A percentile compares a stretch with the other conserved stretches of the same genome.
These are phyloP conservation scores for Escovopsis sp. DNA, from an alignment of 2,329 filamentous ascomycete genomes.

Conservation along the genomic window DNA sequence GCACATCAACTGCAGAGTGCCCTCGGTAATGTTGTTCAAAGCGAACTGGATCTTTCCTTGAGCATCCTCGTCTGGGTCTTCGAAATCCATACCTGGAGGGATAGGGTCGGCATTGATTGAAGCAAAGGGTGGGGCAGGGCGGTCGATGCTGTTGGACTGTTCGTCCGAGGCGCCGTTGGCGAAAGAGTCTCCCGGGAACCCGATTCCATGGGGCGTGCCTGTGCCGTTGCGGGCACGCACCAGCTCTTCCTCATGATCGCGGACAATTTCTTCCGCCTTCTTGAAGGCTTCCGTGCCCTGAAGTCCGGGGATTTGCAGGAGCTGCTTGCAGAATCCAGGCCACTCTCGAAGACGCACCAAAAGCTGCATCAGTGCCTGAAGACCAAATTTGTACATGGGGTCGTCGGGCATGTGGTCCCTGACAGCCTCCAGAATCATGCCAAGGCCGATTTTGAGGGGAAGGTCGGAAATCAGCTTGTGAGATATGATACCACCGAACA, in stretches of 20 bases:
- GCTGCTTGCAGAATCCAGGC: constrained; percentile 83
- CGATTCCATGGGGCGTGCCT: constrained; percentile 21
- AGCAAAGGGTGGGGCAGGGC: constrained; percentile 55
- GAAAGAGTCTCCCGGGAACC: constrained; percentile 32
- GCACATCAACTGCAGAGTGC: constrained; percentile 74
- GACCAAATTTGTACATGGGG: constrained; percentile 95
- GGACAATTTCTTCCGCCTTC: constrained; percentile 68
- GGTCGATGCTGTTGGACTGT: constrained; percentile 35
- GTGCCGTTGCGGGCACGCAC: constrained; percentile 40
- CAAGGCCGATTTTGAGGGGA: constrained; percentile 82
- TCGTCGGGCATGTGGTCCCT: constrained; percentile 69
- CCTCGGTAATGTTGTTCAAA: constrained; percentile 88
- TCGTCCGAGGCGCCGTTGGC: constrained; percentile 62
- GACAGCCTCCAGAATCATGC: constrained; percentile 95
- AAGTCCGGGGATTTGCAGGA: constrained; percentile 68
- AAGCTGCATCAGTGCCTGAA: constrained; percentile 86
- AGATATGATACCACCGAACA: constrained; percentile 93
- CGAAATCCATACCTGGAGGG: constrained; percentile 47
- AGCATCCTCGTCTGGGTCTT: constrained; percentile 70
- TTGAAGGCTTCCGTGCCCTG: constrained; percentile 73
- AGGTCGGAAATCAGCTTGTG: constrained; percentile 83
- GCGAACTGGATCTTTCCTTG: constrained; percentile 94
- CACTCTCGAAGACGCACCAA: constrained; percentile 74
- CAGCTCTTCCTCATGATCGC: constrained; percentile 48
- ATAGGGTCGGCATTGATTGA: constrained; percentile 65